These are phyloP conservation scores for Arthrobotrys megalospora DNA, from an alignment of 2,329 filamentous ascomycete species.

Conservation along the genomic window DNA sequence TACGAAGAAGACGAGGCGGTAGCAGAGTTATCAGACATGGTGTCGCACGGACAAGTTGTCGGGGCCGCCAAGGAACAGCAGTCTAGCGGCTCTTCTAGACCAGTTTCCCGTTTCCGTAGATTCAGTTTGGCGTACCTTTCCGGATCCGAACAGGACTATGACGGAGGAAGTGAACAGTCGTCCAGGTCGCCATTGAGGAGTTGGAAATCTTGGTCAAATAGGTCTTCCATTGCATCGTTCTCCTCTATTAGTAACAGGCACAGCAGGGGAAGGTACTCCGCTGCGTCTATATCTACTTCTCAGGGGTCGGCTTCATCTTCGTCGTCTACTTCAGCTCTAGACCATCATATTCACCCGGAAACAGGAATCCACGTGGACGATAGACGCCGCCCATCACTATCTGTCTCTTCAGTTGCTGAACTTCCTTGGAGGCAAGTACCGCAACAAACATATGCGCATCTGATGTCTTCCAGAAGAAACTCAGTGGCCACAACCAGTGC, in stretches of 20 bases:
- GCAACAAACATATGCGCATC: slow-evolving; percentile 48
- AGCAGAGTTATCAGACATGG: slow-evolving; percentile 48
- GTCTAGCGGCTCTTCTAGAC: slow-evolving; percentile 26
- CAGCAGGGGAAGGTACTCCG: slow-evolving; percentile 36
- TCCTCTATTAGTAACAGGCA: slow-evolving; percentile 32
- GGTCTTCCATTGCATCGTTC: slow-evolving; percentile 51
- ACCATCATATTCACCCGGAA: slow-evolving; percentile 34
- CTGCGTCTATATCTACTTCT: slow-evolving; percentile 48
- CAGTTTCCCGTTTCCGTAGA: slow-evolving; percentile 52
- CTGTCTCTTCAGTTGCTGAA: slow-evolving; percentile 46
- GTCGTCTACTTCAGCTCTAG: slow-evolving; percentile 25
- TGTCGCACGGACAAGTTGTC: slow-evolving; percentile 35
- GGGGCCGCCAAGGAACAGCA: slow-evolving; percentile 45
- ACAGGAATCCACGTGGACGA: slow-evolving; percentile 27
- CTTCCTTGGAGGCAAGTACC: slow-evolving; percentile 50
- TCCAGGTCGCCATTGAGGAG: slow-evolving; percentile 52
- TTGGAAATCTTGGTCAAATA: slow-evolving; percentile 57
- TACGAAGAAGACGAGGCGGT: slow-evolving; percentile 38
- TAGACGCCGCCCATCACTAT: slow-evolving; percentile 39
- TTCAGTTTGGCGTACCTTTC: slow-evolving; percentile 59
- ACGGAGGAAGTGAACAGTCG: slow-evolving; percentile 53
- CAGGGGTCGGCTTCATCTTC: slow-evolving; percentile 42
- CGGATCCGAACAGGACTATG: slow-evolving; percentile 56
- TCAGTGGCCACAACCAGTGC: slow-evolving; percentile 37
- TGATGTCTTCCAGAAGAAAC: slow-evolving; percentile 52